Evolutionary conservation across 2,329 filamentous ascomycete genomes (phyloP).

Genomic region (Fusarium sp.): DNA sequence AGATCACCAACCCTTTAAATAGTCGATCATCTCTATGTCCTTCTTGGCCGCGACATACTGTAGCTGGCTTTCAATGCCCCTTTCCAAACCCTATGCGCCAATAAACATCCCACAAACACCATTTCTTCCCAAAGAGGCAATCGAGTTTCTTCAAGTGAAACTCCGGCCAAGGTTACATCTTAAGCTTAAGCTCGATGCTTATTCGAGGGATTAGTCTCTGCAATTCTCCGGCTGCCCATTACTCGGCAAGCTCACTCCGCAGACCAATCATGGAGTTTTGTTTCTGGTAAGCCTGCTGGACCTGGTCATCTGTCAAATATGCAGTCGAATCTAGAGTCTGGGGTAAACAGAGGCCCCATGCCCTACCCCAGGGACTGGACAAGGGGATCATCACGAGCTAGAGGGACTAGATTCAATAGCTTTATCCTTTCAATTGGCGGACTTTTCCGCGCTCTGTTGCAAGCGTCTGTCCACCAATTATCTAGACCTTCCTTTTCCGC

Average conservation of each 20-base stretch:
- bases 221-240: conserved; percentile 28
- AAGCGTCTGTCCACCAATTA: conserved; percentile 28
- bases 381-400: conserved; percentile 1
- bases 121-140: conserved; percentile 25
- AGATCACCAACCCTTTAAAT: conserved; percentile 22
- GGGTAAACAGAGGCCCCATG: conserved; percentile 22
- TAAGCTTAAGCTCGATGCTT: background rate
- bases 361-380: conserved; percentile 1
- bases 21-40: background rate
- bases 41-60: background rate
- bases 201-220: conserved; percentile 33
- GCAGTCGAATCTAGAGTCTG: conserved; percentile 13
- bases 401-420: background rate
- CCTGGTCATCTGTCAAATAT: conserved; percentile 15
- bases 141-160: conserved; percentile 12
- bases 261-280: conserved; percentile 8
- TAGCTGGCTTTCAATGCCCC: conserved; percentile 4
- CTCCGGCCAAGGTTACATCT: conserved; percentile 38
- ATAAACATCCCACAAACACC: conserved; percentile 1
- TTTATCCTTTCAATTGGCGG: conserved; percentile 21
- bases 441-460: conserved; percentile 1
- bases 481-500: background rate
- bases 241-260: background rate
- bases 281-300: background rate
- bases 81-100: conserved; percentile 10